These are phyloP conservation scores for Yamadazyma sp. DNA, from an alignment of 805 yeast genomes.

Conservation along the genomic window DNA sequence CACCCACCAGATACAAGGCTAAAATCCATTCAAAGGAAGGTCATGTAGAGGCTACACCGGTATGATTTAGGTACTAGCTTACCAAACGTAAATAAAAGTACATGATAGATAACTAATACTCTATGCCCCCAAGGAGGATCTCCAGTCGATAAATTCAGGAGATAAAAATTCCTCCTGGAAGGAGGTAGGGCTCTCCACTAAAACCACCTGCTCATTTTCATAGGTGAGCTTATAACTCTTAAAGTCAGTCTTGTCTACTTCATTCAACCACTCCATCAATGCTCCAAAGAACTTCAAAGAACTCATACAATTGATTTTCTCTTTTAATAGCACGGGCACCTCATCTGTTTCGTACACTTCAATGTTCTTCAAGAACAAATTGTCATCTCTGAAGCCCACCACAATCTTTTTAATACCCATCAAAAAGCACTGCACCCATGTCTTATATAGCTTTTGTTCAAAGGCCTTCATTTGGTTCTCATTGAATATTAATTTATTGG, in stretches of 20 bases:
- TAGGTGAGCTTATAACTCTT: conserved; percentile 36
- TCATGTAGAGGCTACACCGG: no score
- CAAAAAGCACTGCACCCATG: conserved; percentile 94
- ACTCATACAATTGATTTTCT: conserved; percentile 68
- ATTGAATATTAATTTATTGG: conserved; percentile 55
- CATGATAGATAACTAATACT: neutral
- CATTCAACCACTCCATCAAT: conserved; percentile 71
- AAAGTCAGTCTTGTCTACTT: conserved; percentile 50
- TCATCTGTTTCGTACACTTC: conserved; percentile 80
- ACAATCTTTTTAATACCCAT: conserved; percentile 79
- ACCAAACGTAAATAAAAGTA: no score
- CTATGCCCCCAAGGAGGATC: neutral
- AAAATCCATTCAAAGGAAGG: no score
- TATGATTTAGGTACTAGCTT: no score
- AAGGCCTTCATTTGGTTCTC: conserved; percentile 61
- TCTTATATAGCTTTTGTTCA: conserved; percentile 70
- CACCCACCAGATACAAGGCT: no score
- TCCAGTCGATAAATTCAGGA: conserved; percentile 32
- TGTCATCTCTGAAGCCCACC: conserved; percentile 84
- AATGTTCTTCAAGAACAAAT: conserved; percentile 58
- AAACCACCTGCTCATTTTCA: conserved; percentile 47
- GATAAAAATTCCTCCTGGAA: conserved; percentile 47
- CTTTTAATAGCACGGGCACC: conserved; percentile 67
- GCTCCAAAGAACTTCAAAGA: conserved; percentile 87
- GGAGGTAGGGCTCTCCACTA: conserved; percentile 38